phyloP scores from a whole-genome alignment of 2,329 filamentous ascomycete species.

The Cladosporium sp. region DNA sequence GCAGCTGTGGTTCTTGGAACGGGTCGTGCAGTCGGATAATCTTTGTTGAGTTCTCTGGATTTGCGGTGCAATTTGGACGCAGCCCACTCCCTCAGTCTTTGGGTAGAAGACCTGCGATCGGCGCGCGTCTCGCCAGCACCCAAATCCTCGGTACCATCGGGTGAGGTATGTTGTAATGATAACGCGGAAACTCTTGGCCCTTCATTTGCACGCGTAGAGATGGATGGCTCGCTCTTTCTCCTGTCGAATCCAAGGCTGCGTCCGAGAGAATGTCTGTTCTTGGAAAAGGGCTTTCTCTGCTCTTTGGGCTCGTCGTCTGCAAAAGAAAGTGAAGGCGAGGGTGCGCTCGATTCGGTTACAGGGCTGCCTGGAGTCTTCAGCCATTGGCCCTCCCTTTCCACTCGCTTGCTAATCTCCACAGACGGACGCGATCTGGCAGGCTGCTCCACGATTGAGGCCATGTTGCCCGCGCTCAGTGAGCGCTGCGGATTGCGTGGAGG shows the following conservation, averaged over 20 bases:
- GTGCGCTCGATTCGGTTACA: neutral
- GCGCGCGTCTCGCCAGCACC: neutral
- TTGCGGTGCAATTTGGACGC: constrained; percentile 35
- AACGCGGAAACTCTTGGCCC: constrained; percentile 27
- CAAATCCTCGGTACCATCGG: neutral
- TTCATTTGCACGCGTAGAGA: constrained; percentile 22
- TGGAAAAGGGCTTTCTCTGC: constrained; percentile 32
- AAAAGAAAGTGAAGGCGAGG: constrained; percentile 3
- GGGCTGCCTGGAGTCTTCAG: constrained; percentile 20
- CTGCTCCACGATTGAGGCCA: constrained; percentile 9
- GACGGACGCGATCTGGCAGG: constrained; percentile 8
- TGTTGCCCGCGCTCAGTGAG: constrained; percentile 8
- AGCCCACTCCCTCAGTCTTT: constrained; percentile 69
- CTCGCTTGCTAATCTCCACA: constrained; percentile 23
- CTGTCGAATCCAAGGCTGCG: constrained; percentile 59
- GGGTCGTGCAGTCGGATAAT: neutral
- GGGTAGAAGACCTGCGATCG: constrained; percentile 36
- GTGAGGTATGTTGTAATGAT: constrained; percentile 26
- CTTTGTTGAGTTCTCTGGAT: constrained; percentile 14
- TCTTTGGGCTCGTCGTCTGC: neutral
- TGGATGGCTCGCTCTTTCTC: constrained; percentile 35
- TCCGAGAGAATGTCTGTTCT: constrained; percentile 59
- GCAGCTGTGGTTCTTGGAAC: neutral
- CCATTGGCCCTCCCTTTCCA: constrained; percentile 31
- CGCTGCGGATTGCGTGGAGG: neutral